Base-by-base conservation (phyloP, 805 yeast genomes). In the Schwanniomyces polymorphus region DNA sequence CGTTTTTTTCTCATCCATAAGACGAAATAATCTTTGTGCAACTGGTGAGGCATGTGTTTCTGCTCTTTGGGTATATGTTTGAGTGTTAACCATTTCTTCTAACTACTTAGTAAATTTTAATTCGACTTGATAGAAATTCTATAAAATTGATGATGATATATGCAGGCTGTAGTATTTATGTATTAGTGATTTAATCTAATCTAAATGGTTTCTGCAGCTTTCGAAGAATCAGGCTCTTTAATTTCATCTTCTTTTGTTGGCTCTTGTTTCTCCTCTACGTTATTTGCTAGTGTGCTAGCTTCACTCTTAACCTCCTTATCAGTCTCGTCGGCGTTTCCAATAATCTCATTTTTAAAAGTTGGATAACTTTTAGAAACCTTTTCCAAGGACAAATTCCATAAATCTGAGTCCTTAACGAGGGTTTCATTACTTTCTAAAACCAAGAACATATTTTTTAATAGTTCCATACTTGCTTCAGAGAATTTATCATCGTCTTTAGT, bases 1-100 rank as follows among this genome's bases (percentile, higher is more conserved):
- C 43, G 97, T 80, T 66, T 90, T 75, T 68, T 94, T 94, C 39
- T 69, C 63, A 43, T 84, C 88, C 87, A 92, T 90, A 31, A 91
- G 76, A 14, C 67, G 67, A 49, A 94, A 74, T 25, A 94, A 78
- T 51, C 88, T 80, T 44, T 80, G 69, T 1, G 97, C 98, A 25
- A 94, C 85, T 2, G 91, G 86, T 14, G 96, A 86, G 0, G 82
- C 69, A 60, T 91, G 97, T 5, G 64, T 56, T 10, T 65, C 73
- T 3, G 96, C 94, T 67, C 98, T 82, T 48, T 78, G 74, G 14
- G 81, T 68, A 65, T 88, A 92, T 2, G 88, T 46, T 41, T 61
- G 41, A 12, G 54, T 44, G 40, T 47, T 57, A 7, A 59, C 62
- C 66, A 64, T 63, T n/a, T 27, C 42, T 12, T 31, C 14, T 7